These are phyloP conservation scores for Nothomitra cinnamomea DNA, from an alignment of 2,329 filamentous ascomycete species.

Conservation along the genomic window DNA sequence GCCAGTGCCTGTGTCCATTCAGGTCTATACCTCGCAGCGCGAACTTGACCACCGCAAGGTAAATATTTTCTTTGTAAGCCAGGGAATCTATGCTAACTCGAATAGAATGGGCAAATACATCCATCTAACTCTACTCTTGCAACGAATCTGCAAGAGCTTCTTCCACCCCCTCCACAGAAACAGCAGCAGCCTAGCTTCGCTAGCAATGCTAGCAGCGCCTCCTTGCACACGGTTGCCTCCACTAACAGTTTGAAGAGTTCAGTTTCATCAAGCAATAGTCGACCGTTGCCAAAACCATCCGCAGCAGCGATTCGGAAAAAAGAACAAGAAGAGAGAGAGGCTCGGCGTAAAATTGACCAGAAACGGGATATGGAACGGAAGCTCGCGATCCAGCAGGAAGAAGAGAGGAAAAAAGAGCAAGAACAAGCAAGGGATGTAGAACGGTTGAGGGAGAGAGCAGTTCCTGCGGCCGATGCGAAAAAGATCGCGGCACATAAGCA, in stretches of 20 bases:
- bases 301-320: conserved; percentile 66
- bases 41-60: conserved; percentile 21
- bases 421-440: conserved; percentile 18
- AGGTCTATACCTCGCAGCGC: conserved; percentile 47
- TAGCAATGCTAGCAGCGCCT: conserved; percentile 50
- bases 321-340: conserved; percentile 68
- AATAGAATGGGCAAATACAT: conserved; percentile 30
- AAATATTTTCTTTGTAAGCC: conserved; percentile 11
- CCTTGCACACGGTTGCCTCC: conserved; percentile 37
- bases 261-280: conserved; percentile 38
- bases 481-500: conserved; percentile 44
- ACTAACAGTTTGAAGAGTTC: conserved; percentile 46
- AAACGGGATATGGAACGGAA: conserved; percentile 72
- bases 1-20: conserved; percentile 54
- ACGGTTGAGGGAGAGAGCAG: conserved; percentile 19
- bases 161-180: conserved; percentile 31
- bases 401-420: conserved; percentile 27
- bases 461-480: conserved; percentile 40
- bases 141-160: conserved; percentile 40
- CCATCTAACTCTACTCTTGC: conserved; percentile 40
- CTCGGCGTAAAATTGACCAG: conserved; percentile 60
- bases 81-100: conserved; percentile 10
- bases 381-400: conserved; percentile 51
- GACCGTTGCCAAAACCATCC: conserved; percentile 47
- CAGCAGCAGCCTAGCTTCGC: conserved; percentile 27